Conservation (phyloP, 768 basidiomycete species). For the Psilocybe tampanensis region DNA sequence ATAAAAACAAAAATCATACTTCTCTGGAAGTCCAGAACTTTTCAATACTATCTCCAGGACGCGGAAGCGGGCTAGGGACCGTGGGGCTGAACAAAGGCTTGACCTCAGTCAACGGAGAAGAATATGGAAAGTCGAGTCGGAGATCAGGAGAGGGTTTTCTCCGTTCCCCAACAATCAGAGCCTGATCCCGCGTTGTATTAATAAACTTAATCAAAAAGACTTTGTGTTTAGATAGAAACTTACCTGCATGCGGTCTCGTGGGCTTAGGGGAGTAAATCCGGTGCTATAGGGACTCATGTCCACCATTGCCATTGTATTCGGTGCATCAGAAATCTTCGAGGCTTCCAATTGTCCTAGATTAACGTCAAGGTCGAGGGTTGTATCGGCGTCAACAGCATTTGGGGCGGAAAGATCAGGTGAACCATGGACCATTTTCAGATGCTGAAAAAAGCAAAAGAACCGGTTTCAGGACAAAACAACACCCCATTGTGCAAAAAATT, state of each 20-base stretch:
- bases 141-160: slow-evolving; percentile 32
- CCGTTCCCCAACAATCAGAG: slow-evolving; percentile 22
- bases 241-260: slow-evolving; percentile 27
- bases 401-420: neutral
- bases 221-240: neutral
- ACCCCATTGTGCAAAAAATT: too few species aligned
- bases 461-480: too few species aligned
- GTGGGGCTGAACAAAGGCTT: slow-evolving; percentile 35
- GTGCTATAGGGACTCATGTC: slow-evolving; percentile 16
- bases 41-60: slow-evolving; percentile 34
- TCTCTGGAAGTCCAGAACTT: slow-evolving; percentile 35
- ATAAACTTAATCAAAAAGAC: neutral
- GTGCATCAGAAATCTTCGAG: neutral
- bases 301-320: neutral
- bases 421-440: slow-evolving; percentile 16
- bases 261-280: slow-evolving; percentile 28
- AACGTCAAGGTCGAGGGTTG: neutral
- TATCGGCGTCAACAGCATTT: too few species aligned
- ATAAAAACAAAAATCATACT: slow-evolving; percentile 17
- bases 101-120: slow-evolving; percentile 36
- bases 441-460: slow-evolving; percentile 15
- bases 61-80: slow-evolving; percentile 22
- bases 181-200: slow-evolving; percentile 16
- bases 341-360: neutral
- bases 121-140: slow-evolving; percentile 25